Evolutionary conservation across 2,329 filamentous ascomycete species (phyloP), one percentile per base, ranked within the genome.

Genomic region (Fusarium falciforme): DNA sequence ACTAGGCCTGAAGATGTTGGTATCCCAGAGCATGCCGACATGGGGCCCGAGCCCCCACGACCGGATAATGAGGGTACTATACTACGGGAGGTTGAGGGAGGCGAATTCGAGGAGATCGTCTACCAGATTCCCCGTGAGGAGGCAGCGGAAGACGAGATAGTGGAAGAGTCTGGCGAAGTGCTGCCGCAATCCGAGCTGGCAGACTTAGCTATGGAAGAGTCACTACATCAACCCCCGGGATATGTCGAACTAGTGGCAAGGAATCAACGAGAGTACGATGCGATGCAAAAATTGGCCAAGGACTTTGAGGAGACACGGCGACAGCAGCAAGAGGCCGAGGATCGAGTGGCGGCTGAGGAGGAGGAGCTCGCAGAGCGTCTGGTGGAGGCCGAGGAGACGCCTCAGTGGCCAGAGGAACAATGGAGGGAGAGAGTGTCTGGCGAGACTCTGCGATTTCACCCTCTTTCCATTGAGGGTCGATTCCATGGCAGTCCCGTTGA

Each of bases 401-500:
- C 74, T 71, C 74, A 59, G 73, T 75, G 77, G 66, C 80, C 82
- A 27, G 81, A 83, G 8, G 82, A 79, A 38, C 76, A 79, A n/a
- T 78, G 79, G 38, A 76, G 79, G 7, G 81, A 84, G 80, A 84
- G 67, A 60, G 82, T 74, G 16, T 22, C 62, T 29, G 79, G 76
- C 4, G 79, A 84, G 65, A 64, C 68, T 27, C 83, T 84, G 9
- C 90, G 94, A 20, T 87, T 92, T 22, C 96, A 98, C 82, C 91
- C 92, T 4, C 86, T 94, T 67, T 97, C 95, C 0, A 81, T 88
- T 2, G 86, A 91, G 47, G 95, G 93, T n/a, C 91, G 92, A 71
- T 97, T 93, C 80, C 88, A 90, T 58, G 94, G 93, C 1, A 88
- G 86, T 25, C 93, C 95, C 2, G 88, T 88, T 44, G 97, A 95